Percentiles rank a stretch among this genome's conserved stretches.
Conservation (phyloP, 1,139 yeast species). For the Taphrina deformans region DNA sequence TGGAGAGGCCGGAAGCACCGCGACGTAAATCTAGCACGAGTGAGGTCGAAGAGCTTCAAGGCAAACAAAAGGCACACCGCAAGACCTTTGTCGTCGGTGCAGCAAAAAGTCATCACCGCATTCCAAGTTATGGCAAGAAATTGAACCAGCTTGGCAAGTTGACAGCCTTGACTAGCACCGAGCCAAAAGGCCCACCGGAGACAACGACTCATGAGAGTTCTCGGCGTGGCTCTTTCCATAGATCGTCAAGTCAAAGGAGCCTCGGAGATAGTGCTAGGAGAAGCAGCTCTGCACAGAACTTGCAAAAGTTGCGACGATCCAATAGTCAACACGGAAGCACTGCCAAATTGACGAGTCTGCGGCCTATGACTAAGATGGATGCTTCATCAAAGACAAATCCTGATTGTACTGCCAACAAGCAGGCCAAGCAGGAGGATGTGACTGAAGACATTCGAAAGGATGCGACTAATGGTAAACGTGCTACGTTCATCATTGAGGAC, state of each 20-base stretch:
- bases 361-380: slow-evolving; percentile 1
- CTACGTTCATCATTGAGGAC: slow-evolving; percentile 22
- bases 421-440: neutral
- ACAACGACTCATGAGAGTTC: neutral
- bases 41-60: slow-evolving; percentile 11
- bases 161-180: slow-evolving; percentile 20
- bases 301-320: slow-evolving; percentile 7
- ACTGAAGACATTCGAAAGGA: neutral
- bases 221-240: neutral
- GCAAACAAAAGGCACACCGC: slow-evolving; percentile 15
- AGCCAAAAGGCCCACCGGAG: neutral
- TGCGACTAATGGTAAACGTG: neutral
- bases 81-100: slow-evolving; percentile 25
- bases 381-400: neutral
- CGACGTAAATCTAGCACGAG: slow-evolving; percentile 27
- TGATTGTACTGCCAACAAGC: neutral
- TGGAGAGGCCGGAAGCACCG: slow-evolving; percentile 20
- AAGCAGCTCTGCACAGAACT: slow-evolving; percentile 8
- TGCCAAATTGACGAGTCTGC: neutral
- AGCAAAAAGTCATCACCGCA: slow-evolving; percentile 15
- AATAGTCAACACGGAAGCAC: slow-evolving; percentile 25
- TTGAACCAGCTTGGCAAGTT: slow-evolving; percentile 29
- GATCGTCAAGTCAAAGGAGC: slow-evolving; percentile 28
- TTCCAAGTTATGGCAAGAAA: slow-evolving; percentile 33
- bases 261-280: neutral